These are phyloP conservation scores for Aspergillus quadricinctus DNA, from an alignment of 2,329 filamentous ascomycete species.

Conservation along the genomic window DNA sequence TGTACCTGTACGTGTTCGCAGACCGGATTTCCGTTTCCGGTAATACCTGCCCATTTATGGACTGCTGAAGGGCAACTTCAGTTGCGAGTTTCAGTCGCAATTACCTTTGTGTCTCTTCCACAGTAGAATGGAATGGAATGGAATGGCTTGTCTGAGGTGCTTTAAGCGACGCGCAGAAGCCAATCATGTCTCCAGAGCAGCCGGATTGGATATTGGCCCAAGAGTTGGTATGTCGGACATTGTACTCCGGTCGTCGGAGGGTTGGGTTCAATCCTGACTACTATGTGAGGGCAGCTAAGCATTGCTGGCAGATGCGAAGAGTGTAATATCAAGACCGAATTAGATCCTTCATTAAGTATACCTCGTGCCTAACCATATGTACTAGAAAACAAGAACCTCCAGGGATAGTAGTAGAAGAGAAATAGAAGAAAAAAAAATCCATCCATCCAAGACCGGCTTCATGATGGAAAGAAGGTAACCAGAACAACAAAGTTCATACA, in stretches of 20 bases:
- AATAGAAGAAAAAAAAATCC: constrained; percentile 2
- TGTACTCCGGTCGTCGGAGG: background rate
- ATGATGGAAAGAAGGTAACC: constrained; percentile 4
- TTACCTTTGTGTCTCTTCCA: background rate
- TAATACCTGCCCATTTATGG: background rate
- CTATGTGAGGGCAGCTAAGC: background rate
- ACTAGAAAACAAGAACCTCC: background rate
- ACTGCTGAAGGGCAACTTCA: too few species aligned
- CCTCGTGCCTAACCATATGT: background rate
- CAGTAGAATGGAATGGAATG: background rate
- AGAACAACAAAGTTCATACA: constrained; percentile 14
- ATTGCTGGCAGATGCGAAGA: background rate
- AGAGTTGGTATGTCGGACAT: background rate
- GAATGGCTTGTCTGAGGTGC: background rate
- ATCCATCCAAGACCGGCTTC: constrained; percentile 8
- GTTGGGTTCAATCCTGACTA: background rate
- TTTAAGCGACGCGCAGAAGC: background rate
- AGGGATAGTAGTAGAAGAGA: background rate
- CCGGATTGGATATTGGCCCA: background rate
- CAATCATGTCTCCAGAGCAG: background rate
- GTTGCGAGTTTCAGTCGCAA: too few species aligned
- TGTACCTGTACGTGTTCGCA: background rate
- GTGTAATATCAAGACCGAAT: background rate
- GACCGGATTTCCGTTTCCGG: background rate
- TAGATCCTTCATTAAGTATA: background rate